Evolutionary conservation across 1,284 basidiomycete species (phyloP).

Genomic region (Inonotus hispidus): DNA sequence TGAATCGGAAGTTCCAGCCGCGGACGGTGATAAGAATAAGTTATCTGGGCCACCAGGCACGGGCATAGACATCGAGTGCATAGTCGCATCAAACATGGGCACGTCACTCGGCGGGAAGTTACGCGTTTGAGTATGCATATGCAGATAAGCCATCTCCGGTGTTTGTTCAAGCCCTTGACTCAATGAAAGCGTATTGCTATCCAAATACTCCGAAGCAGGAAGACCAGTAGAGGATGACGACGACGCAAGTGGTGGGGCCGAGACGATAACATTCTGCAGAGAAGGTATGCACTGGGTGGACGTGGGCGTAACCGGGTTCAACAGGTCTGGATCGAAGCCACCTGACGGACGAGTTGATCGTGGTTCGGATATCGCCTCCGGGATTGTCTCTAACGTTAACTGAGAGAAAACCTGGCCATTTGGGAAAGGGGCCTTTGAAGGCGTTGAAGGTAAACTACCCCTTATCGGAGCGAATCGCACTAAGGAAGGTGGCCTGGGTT

Average conservation of each 20-base stretch:
- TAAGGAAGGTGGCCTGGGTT: constrained; percentile 29
- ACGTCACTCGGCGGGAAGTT: not conserved
- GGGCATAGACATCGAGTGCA: not conserved
- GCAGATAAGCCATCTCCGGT: too few species aligned
- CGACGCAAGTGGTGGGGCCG: not conserved
- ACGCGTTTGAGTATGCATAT: not conserved
- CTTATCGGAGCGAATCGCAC: constrained; percentile 38
- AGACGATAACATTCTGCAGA: constrained; percentile 3
- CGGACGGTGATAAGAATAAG: not conserved
- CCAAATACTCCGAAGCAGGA: not conserved
- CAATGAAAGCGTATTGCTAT: too few species aligned
- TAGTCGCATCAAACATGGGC: not conserved
- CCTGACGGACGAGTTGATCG: constrained; percentile 22
- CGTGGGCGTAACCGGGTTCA: constrained; percentile 48
- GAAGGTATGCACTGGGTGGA: constrained; percentile 27
- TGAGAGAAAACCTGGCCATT: constrained; percentile 29
- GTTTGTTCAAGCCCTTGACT: too few species aligned
- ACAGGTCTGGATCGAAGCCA: constrained; percentile 50
- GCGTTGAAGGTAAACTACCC: constrained; percentile 22
- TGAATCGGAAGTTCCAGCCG: not conserved
- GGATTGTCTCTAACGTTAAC: constrained; percentile 4
- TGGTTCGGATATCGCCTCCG: constrained; percentile 1
- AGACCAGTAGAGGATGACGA: not conserved
- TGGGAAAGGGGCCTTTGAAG: constrained; percentile 19
- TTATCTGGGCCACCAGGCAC: not conserved